Evolutionary conservation across 306 rosid species (phyloP).

Genomic region (Lathyrus oleraceus): DNA sequence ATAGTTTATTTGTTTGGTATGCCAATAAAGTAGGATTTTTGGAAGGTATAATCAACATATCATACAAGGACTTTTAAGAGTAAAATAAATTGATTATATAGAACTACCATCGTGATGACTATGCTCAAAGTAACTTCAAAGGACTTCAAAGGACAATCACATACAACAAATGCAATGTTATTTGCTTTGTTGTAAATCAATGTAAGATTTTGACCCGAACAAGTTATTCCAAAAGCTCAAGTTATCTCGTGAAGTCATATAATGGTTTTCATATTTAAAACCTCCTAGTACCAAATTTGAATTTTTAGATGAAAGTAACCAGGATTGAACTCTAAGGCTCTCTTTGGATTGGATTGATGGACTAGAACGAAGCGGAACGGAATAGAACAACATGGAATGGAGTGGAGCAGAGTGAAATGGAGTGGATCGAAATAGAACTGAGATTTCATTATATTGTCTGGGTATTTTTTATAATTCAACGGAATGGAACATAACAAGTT

Average conservation of each 20-base stretch:
- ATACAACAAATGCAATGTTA: constrained; percentile 15
- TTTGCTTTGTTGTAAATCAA: constrained; percentile 21
- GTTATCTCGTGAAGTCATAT: background rate
- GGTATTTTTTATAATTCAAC: too few relatives aligned
- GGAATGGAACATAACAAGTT: too few relatives aligned
- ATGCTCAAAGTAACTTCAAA: constrained; percentile 29
- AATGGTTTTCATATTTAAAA: constrained; percentile 3
- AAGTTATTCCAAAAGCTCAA: background rate
- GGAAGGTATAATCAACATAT: constrained; percentile 13
- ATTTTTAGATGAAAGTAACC: background rate
- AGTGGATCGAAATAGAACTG: too few relatives aligned
- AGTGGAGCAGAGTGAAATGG: too few relatives aligned
- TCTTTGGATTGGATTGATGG: too few relatives aligned
- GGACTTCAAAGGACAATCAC: constrained; percentile 31
- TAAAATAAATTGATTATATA: constrained; percentile 3
- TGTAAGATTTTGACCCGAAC: background rate
- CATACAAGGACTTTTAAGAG: constrained; percentile 15
- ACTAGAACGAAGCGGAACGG: too few relatives aligned
- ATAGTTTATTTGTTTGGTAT: constrained; percentile 3
- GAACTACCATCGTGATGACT: constrained; percentile 19
- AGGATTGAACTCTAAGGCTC: background rate
- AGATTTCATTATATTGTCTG: too few relatives aligned
- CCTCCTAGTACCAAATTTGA: background rate
- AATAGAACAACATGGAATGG: too few relatives aligned
- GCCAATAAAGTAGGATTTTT: constrained; percentile 2